Conservation (phyloP, 2,329 filamentous ascomycete species). For the Alternaria gaisen region DNA sequence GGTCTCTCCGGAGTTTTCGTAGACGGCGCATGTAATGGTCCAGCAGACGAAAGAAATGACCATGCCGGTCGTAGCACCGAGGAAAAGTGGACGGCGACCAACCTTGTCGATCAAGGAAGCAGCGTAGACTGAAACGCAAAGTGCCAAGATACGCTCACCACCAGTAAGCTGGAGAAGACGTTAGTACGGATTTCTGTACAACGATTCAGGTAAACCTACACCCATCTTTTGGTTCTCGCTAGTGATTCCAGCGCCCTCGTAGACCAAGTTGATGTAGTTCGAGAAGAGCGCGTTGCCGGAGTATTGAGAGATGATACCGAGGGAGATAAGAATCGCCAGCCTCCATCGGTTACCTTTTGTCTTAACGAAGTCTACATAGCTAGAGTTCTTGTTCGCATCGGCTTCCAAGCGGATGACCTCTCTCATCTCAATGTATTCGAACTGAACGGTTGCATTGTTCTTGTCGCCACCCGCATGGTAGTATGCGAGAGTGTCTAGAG, state of each 20-base stretch:
- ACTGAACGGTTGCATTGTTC: conserved; percentile 69
- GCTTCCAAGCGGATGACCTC: conserved; percentile 68
- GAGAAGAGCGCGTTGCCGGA: conserved; percentile 72
- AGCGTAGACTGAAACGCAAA: conserved; percentile 65
- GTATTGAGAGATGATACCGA: conserved; percentile 74
- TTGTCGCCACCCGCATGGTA: conserved; percentile 70
- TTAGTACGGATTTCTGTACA: conserved; percentile 6
- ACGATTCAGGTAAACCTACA: conserved; percentile 47
- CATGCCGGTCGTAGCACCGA: conserved; percentile 53
- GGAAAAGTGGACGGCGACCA: conserved; percentile 66
- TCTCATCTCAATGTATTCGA: conserved; percentile 72
- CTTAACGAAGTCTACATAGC: conserved; percentile 68
- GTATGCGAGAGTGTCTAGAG: conserved; percentile 67
- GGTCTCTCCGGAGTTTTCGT: conserved; percentile 40
- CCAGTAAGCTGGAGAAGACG: conserved; percentile 34
- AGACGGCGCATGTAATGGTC: conserved; percentile 46
- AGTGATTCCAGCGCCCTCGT: conserved; percentile 68
- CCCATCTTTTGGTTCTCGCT: conserved; percentile 48
- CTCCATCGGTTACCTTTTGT: conserved; percentile 72
- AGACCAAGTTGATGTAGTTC: conserved; percentile 71
- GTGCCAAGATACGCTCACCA: conserved; percentile 66
- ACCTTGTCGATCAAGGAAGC: conserved; percentile 65
- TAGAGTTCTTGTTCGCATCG: conserved; percentile 57
- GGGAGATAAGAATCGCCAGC: conserved; percentile 68
- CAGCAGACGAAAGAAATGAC: conserved; percentile 47